Evolutionary conservation across 2,329 filamentous ascomycete species (phyloP).

Genomic region (Chalaropsis ovoidea): DNA sequence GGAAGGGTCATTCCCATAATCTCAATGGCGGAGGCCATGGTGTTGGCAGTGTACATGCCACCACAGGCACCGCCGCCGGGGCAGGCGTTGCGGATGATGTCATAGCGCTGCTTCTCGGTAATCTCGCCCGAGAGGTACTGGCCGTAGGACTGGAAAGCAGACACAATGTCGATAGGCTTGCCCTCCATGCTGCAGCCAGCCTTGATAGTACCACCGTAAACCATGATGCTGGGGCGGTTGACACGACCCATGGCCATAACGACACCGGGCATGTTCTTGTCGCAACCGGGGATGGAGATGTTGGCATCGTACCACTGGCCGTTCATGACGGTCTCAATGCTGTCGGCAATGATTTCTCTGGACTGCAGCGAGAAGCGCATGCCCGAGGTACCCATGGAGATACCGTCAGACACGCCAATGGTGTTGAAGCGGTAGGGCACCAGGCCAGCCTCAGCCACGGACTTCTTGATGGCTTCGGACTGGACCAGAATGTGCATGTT

Average conservation of each 20-base stretch:
- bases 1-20: slow-evolving; percentile 75
- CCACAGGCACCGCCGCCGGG: slow-evolving; percentile 50
- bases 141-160: slow-evolving; percentile 94
- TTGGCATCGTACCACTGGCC: slow-evolving; percentile 99
- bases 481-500: slow-evolving; percentile 97
- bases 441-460: slow-evolving; percentile 59
- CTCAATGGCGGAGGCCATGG: slow-evolving; percentile 74
- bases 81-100: slow-evolving; percentile 91
- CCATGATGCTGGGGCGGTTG: slow-evolving; percentile 92
- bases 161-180: slow-evolving; percentile 81
- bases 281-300: slow-evolving; percentile 90
- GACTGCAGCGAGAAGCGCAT: slow-evolving; percentile 96
- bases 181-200: slow-evolving; percentile 74
- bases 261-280: slow-evolving; percentile 98
- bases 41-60: slow-evolving; percentile 79
- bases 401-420: slow-evolving; percentile 91
- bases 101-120: slow-evolving; percentile 79
- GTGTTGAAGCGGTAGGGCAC: slow-evolving; percentile 98
- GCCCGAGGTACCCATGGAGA: slow-evolving; percentile 95
- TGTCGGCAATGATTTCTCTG: slow-evolving; percentile 92
- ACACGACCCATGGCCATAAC: slow-evolving; percentile 89
- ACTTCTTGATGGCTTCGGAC: slow-evolving; percentile 60
- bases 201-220: slow-evolving; percentile 90
- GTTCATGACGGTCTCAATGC: slow-evolving; percentile 97
- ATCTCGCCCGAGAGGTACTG: slow-evolving; percentile 90